These are phyloP conservation scores for Diophrys appendiculata DNA, from an alignment of 73 alveolate genomes.

Conservation along the genomic window DNA sequence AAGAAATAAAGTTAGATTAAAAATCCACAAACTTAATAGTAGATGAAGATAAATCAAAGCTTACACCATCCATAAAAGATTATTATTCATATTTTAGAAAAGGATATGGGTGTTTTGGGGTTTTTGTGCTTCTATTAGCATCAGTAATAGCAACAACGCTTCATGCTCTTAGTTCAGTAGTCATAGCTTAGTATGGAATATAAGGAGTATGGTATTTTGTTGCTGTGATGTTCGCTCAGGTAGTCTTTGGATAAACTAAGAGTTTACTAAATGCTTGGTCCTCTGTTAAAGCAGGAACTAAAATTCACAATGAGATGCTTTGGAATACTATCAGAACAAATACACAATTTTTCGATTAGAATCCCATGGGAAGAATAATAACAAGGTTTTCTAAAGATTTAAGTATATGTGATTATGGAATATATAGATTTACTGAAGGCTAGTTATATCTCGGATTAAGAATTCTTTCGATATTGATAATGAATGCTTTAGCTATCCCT, in stretches of 20 bases:
- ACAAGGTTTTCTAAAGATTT: constrained; percentile 81
- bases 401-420: constrained; percentile 10
- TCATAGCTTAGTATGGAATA: constrained; percentile 29
- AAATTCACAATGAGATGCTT: constrained; percentile 48
- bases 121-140: not conserved
- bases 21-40: no score
- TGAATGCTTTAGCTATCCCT: constrained; percentile 6
- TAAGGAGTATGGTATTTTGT: constrained; percentile 71
- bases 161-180: constrained; percentile 19
- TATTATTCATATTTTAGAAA: no score
- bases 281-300: constrained; percentile 59
- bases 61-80: not conserved
- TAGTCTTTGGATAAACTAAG: constrained; percentile 71
- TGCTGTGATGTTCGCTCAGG: constrained; percentile 75
- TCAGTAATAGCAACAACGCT: not conserved
- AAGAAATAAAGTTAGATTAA: no score
- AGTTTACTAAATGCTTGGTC: constrained; percentile 82
- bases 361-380: constrained; percentile 76
- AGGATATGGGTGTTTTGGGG: no score
- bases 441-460: not conserved
- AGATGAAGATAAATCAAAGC: not conserved
- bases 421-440: not conserved
- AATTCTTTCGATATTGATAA: not conserved
- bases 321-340: constrained; percentile 47
- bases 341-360: constrained; percentile 49